Conservation (phyloP, 495 filamentous ascomycete species). For the Wilcoxina mikolae region DNA sequence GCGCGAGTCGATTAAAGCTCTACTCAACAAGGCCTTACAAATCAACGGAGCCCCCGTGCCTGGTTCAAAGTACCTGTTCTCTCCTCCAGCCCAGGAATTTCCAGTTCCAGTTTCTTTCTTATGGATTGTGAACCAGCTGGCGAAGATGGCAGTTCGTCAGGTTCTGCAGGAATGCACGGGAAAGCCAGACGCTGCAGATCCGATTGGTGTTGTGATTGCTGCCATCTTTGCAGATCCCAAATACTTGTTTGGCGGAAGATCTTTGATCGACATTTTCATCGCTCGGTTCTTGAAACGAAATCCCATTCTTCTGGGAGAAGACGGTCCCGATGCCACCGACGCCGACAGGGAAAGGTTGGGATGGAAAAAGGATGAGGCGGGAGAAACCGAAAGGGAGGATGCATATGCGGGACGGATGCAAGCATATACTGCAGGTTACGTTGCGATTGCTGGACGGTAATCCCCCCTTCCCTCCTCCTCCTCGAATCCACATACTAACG, state of each 20-base stretch:
- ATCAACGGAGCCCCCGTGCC: not conserved
- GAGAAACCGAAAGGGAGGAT: constrained; percentile 41
- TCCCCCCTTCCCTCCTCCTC: not conserved
- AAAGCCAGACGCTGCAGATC: constrained; percentile 57
- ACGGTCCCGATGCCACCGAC: constrained; percentile 58
- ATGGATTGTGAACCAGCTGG: constrained; percentile 68
- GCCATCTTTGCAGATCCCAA: constrained; percentile 55
- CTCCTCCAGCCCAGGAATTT: constrained; percentile 17
- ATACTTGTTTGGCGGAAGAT: constrained; percentile 53
- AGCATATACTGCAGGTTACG: constrained; percentile 69
- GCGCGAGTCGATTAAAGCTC: not conserved
- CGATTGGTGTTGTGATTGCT: constrained; percentile 61
- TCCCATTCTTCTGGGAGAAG: constrained; percentile 75
- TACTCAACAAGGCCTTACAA: not conserved
- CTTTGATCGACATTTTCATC: constrained; percentile 72
- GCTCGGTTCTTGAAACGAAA: constrained; percentile 72
- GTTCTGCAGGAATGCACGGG: constrained; percentile 60
- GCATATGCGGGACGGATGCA: constrained; percentile 66
- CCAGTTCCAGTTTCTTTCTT: constrained; percentile 53
- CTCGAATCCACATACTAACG: not conserved
- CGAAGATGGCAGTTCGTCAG: constrained; percentile 61
- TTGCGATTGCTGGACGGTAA: constrained; percentile 42
- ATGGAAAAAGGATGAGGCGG: constrained; percentile 49
- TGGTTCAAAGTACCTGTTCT: not conserved
- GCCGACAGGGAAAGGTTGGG: constrained; percentile 55